Base-by-base conservation (phyloP, 768 basidiomycete species). In the Lentinula lateritia region DNA sequence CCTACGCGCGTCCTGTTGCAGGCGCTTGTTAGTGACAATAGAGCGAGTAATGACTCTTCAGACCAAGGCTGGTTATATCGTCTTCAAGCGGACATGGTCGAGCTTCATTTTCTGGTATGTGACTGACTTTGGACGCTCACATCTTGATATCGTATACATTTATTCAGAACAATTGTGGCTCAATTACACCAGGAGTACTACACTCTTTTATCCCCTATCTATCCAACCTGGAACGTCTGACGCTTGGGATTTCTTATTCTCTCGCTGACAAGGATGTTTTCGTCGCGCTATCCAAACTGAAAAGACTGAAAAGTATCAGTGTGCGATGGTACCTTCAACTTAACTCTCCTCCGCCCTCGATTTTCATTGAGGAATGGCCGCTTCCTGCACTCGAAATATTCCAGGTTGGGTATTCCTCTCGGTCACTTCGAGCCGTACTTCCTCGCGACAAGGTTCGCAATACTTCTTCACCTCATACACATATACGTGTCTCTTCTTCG, bases 171-270 rank as follows among this genome's bases (percentile, higher is more conserved):
- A 82, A 86, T 58, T 88, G 86, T 66, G 85, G 85, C 6, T 88
- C 85, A 5, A 73, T 88, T 15, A 87, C 86, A 0, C 86, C 85
- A 9, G 84, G 85, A 0, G 81, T 86, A 2, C 71, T 88, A 3
- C 77, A 72, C 18, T 74, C 77, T 0, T 70, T 85, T 55, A 52
- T 76, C 5, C 80, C 81, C 0, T 71, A 74, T 36, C 57, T 83
- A 1, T 62, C 69, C 45, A 68, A 64, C 16, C 63, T 82, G 20
- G 67, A 66, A 9, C 68, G 75, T 12, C 70, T 86, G 46, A 76
- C 79, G 2, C 64, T 86, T 2, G 85, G 85, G 0, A 64, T 87
- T 1, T 86, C 85, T 0, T 88, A 86, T 65, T 85, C 85, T 1
- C 72, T 88, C 50, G 78, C 78, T 0, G 73, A 86, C 63, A 74